A percentile compares a stretch with the other conserved stretches of the same genome.
phyloP scores from a whole-genome alignment of 768 basidiomycete genomes.

The Xerocomellus intermedius region DNA sequence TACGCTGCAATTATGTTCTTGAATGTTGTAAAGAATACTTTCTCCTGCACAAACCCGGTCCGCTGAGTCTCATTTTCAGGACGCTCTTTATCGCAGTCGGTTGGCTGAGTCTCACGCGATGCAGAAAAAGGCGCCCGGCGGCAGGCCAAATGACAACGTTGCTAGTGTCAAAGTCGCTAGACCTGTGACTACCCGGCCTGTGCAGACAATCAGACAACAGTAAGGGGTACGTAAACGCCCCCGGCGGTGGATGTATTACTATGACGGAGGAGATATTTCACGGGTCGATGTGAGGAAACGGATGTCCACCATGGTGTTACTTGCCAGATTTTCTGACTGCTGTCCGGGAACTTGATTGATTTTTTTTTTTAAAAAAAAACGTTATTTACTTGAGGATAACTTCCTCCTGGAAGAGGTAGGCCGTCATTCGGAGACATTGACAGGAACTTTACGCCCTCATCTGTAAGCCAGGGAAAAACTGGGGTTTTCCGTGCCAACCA shows the following conservation, averaged over 20 bases:
- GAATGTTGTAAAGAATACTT: background rate
- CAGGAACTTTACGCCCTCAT: background rate
- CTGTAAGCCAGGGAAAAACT: background rate
- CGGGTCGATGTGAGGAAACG: background rate
- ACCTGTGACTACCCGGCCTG: slow-evolving; percentile 2
- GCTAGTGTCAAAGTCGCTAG: slow-evolving; percentile 2
- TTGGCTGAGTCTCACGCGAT: background rate
- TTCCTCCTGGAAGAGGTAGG: background rate
- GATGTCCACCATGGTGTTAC: background rate
- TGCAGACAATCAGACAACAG: background rate
- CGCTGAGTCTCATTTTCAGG: slow-evolving; percentile 10
- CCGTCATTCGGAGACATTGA: background rate
- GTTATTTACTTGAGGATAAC: background rate
- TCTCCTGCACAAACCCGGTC: background rate
- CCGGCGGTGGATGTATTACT: background rate
- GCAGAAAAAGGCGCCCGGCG: background rate
- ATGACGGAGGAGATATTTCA: background rate
- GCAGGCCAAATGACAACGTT: slow-evolving; percentile 1
- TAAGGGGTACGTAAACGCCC: background rate
- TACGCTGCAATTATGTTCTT: slow-evolving; percentile 1
- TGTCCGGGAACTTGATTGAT: background rate
- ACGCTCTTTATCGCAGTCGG: background rate
- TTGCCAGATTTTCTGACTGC: background rate
- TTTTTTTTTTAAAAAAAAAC: background rate
- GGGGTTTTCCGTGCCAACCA: background rate